phyloP scores from a whole-genome alignment of 768 basidiomycete species.

The Tylopilus vinaceipallidus region DNA sequence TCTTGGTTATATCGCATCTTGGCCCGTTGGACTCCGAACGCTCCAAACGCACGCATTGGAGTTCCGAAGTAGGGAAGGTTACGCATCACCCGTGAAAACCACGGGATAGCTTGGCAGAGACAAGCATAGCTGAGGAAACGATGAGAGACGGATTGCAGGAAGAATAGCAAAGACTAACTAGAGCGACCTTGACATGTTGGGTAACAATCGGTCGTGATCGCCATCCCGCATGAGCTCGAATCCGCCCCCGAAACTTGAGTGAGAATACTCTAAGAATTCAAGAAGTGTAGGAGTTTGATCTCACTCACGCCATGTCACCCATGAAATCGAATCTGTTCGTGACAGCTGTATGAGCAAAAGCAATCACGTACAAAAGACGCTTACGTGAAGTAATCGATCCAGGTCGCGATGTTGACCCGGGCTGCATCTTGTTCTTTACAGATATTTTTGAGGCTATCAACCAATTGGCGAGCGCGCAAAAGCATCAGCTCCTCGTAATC shows the following conservation, averaged over 20 bases:
- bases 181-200: constrained; percentile 28
- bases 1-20: constrained; percentile 23
- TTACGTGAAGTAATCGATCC: constrained; percentile 26
- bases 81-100: constrained; percentile 23
- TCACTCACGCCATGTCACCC: constrained; percentile 30
- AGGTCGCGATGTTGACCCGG: constrained; percentile 14
- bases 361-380: not conserved
- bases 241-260: constrained; percentile 36
- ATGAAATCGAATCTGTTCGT: constrained; percentile 29
- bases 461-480: constrained; percentile 20
- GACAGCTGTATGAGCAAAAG: not conserved
- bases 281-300: not conserved
- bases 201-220: constrained; percentile 32
- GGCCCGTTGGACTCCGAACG: constrained; percentile 26
- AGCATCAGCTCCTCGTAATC: constrained; percentile 28
- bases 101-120: constrained; percentile 21
- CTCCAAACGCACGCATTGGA: constrained; percentile 28
- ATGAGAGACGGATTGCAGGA: constrained; percentile 5
- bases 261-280: not conserved
- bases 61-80: constrained; percentile 32
- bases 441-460: constrained; percentile 8
- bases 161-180: constrained; percentile 18
- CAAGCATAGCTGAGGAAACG: constrained; percentile 8
- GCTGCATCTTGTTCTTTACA: constrained; percentile 12
- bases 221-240: constrained; percentile 38